Evolutionary conservation across 805 yeast species (phyloP), one percentile per base, ranked within the genome.

Genomic region (Ogataea glucozyma): DNA sequence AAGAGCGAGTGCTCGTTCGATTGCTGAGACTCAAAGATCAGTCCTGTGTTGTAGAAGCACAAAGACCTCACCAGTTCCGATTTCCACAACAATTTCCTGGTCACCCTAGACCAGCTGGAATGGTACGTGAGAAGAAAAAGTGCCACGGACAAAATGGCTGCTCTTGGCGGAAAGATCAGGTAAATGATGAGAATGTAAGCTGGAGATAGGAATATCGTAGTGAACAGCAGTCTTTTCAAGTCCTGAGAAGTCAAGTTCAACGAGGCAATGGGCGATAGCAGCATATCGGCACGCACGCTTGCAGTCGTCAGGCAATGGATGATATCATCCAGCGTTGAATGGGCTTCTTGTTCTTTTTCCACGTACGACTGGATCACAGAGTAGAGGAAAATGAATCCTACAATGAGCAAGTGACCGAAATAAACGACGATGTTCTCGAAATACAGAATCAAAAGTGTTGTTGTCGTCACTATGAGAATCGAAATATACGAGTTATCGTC

Each of bases 291-390:
- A 55, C 89, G 82, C 43, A 82, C 75, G 43, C 88, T 79, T 4
- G 88, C 81, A 16, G 83, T 75, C 4, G 90, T 80, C 58, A 93
- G 74, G 6, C 84, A 76, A 47, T 81, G 87, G 9, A 90, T 81
- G 32, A 88, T 85, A 45, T 88, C 91, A 60, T 91, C 98, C 47
- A 93, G 70, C 0, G 96, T 87, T 11, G 97, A 93, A 50, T 82
- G 80, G 20, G 70, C 67, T 26, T 71, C 76, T 47, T 85, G 79
- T 50, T 79, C 80, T 40, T 70, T 72, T 46, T 75, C 78, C 31
- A 85, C 79, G 52, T 69, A 70, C 40, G 71, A 70, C 51, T 81
- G 81, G 45, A 83, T 62, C 33, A 78, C 61, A 0, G 86, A 79
- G 58, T 83, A 85, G 7, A 78, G 62, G 31, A 83, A 74, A 14